phyloP scores from a whole-genome alignment of 2,329 filamentous ascomycete genomes.

The Hypoxylon sp. region DNA sequence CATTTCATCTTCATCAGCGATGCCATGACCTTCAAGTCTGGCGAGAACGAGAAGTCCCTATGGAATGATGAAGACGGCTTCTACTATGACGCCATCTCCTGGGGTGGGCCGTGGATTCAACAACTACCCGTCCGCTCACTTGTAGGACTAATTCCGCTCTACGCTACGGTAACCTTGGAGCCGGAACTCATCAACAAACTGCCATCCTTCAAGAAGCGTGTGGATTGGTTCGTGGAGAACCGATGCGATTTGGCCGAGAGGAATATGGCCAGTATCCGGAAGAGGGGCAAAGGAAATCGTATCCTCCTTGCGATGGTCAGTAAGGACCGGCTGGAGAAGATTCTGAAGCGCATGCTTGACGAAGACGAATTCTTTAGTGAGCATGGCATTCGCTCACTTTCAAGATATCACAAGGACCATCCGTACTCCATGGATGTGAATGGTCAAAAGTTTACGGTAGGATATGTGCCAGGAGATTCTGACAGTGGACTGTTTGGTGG shows the following conservation, averaged over 20 bases:
- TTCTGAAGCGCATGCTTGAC: slow-evolving; percentile 91
- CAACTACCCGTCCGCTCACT: slow-evolving; percentile 93
- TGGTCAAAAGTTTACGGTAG: slow-evolving; percentile 87
- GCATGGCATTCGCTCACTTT: slow-evolving; percentile 91
- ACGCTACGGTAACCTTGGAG: slow-evolving; percentile 91
- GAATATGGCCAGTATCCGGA: slow-evolving; percentile 94
- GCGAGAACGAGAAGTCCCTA: slow-evolving; percentile 79
- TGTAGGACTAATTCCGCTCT: slow-evolving; percentile 93
- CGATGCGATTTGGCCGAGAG: slow-evolving; percentile 88
- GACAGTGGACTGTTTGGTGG: slow-evolving; percentile 95
- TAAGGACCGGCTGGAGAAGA: slow-evolving; percentile 91
- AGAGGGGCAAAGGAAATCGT: slow-evolving; percentile 90
- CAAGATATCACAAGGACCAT: slow-evolving; percentile 89
- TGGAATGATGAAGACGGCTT: slow-evolving; percentile 98
- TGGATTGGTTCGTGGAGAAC: slow-evolving; percentile 96
- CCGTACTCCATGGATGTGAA: slow-evolving; percentile 98
- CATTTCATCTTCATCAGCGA: slow-evolving; percentile 98
- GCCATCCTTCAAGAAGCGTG: slow-evolving; percentile 90
- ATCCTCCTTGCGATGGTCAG: slow-evolving; percentile 91
- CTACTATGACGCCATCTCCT: slow-evolving; percentile 98
- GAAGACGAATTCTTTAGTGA: slow-evolving; percentile 93
- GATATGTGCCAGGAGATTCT: slow-evolving; percentile 94
- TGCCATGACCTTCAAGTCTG: slow-evolving; percentile 90
- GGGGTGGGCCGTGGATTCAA: slow-evolving; percentile 92
- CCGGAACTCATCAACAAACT: slow-evolving; percentile 94